Percentiles rank a stretch among this genome's conserved stretches.
phyloP scores from a whole-genome alignment of 495 filamentous ascomycete species.

The Talaromyces nanjingensis region DNA sequence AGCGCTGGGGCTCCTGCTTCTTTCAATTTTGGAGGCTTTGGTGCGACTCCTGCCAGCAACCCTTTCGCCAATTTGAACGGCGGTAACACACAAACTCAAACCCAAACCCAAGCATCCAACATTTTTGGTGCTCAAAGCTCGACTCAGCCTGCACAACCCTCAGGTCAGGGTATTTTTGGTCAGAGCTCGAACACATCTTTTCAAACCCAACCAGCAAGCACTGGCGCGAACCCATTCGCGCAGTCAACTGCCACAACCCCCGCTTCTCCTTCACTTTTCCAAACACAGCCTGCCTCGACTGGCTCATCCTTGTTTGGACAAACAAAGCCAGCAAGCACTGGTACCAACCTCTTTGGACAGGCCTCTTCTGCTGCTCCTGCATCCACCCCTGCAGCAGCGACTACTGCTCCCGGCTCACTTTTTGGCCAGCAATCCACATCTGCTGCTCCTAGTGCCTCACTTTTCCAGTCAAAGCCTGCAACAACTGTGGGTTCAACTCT shows the following conservation, averaged over 20 bases:
- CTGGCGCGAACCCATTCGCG: conserved; percentile 16
- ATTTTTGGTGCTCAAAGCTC: conserved; percentile 26
- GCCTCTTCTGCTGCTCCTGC: conserved; percentile 9
- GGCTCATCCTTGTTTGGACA: conserved; percentile 21
- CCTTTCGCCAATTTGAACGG: conserved; percentile 32
- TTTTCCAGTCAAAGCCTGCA: conserved; percentile 3
- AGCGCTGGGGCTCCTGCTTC: conserved; percentile 22
- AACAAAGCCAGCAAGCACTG: conserved; percentile 11
- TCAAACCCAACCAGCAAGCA: conserved; percentile 5
- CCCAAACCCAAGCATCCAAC: conserved; percentile 14
- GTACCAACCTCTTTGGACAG: conserved; percentile 19
- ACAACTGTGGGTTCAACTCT: conserved; percentile 10
- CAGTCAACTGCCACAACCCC: conserved; percentile 6
- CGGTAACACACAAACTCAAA: conserved; percentile 15
- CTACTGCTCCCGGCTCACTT: conserved; percentile 3
- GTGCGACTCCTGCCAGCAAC: conserved; percentile 25
- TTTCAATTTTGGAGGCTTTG: conserved; percentile 30
- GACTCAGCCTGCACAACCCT: conserved; percentile 12
- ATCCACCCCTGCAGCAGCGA: conserved; percentile 13
- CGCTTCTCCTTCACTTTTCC: conserved; percentile 13
- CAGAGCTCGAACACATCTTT: conserved; percentile 1
- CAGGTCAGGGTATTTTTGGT: conserved; percentile 20
- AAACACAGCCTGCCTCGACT: conserved; percentile 12
- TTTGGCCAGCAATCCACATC: conserved; percentile 9
- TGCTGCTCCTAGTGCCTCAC: conserved; percentile 10